Percentiles rank a stretch among this genome's conserved stretches.
Evolutionary conservation across 2,329 filamentous ascomycete species (phyloP).

Genomic region (Bisporella sp.): DNA sequence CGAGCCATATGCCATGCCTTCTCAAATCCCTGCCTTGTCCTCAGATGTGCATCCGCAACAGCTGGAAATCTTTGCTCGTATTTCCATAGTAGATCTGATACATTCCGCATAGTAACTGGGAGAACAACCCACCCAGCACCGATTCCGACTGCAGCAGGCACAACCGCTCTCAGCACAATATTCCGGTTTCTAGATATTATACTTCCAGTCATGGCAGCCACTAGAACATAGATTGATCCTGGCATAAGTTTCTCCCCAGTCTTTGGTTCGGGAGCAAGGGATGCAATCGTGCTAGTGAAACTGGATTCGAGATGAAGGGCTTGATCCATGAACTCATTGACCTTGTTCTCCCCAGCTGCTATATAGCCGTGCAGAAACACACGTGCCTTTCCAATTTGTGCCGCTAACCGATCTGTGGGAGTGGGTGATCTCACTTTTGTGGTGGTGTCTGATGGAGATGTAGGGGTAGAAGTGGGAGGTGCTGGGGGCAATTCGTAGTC

Average conservation of each 20-base stretch:
- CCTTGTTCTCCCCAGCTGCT: slow-evolving; percentile 66
- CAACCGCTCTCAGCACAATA: slow-evolving; percentile 68
- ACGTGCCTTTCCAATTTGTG: slow-evolving; percentile 72
- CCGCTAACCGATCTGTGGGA: slow-evolving; percentile 83
- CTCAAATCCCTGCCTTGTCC: slow-evolving; percentile 60
- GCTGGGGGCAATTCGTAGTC: slow-evolving; percentile 42
- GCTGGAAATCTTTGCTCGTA: slow-evolving; percentile 88
- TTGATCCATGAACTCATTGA: slow-evolving; percentile 75
- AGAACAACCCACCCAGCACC: slow-evolving; percentile 78
- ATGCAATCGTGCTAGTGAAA: slow-evolving; percentile 84
- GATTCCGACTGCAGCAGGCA: slow-evolving; percentile 74
- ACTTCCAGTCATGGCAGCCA: slow-evolving; percentile 89
- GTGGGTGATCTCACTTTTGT: slow-evolving; percentile 47
- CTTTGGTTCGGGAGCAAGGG: slow-evolving; percentile 77
- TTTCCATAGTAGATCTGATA: slow-evolving; percentile 78
- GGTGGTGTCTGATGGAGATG: slow-evolving; percentile 19
- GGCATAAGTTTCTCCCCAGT: slow-evolving; percentile 86
- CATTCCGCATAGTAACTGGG: slow-evolving; percentile 84
- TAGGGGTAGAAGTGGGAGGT: slow-evolving; percentile 21
- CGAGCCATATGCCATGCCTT: slow-evolving; percentile 67
- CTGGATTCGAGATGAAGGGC: slow-evolving; percentile 81
- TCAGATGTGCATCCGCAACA: slow-evolving; percentile 73
- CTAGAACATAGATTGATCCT: slow-evolving; percentile 83
- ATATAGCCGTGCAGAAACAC: slow-evolving; percentile 74
- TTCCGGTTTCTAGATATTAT: slow-evolving; percentile 86